These are phyloP conservation scores for Westerdykella sp. DNA, from an alignment of 2,329 filamentous ascomycete species.

Conservation along the genomic window DNA sequence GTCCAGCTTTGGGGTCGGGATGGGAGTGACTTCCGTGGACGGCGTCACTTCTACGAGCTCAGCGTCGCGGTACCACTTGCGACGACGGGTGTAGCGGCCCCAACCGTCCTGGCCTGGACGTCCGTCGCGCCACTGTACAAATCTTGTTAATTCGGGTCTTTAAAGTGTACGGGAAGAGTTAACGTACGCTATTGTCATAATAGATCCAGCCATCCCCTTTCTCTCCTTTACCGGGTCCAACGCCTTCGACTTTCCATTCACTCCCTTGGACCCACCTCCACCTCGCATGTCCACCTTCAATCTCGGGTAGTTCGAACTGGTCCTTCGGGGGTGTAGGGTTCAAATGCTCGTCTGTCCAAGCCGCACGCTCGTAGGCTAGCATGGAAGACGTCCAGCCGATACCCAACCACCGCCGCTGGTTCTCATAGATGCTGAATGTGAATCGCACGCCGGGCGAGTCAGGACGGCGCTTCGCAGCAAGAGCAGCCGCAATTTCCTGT, in stretches of 20 bases:
- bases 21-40: conserved; percentile 41
- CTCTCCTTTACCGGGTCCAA: conserved; percentile 34
- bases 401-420: conserved; percentile 90
- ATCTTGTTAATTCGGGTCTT: conserved; percentile 11
- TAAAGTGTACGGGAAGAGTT: background rate
- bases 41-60: conserved; percentile 73
- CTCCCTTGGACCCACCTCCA: conserved; percentile 83
- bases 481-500: conserved; percentile 43
- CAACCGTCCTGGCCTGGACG: conserved; percentile 81
- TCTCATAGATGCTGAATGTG: conserved; percentile 94
- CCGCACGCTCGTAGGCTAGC: conserved; percentile 79
- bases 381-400: conserved; percentile 91
- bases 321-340: conserved; percentile 73
- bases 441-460: conserved; percentile 78
- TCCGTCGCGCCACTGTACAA: conserved; percentile 74
- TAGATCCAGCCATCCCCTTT: conserved; percentile 75
- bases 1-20: conserved; percentile 36
- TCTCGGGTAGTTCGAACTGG: conserved; percentile 61
- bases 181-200: conserved; percentile 84
- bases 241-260: conserved; percentile 81
- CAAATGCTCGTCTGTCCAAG: conserved; percentile 95
- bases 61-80: conserved; percentile 95
- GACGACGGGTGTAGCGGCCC: conserved; percentile 84
- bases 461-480: conserved; percentile 37
- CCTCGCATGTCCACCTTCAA: conserved; percentile 55